Evolutionary conservation across 345 rosid species (phyloP).

Genomic region (Raphanus raphanistrum): DNA sequence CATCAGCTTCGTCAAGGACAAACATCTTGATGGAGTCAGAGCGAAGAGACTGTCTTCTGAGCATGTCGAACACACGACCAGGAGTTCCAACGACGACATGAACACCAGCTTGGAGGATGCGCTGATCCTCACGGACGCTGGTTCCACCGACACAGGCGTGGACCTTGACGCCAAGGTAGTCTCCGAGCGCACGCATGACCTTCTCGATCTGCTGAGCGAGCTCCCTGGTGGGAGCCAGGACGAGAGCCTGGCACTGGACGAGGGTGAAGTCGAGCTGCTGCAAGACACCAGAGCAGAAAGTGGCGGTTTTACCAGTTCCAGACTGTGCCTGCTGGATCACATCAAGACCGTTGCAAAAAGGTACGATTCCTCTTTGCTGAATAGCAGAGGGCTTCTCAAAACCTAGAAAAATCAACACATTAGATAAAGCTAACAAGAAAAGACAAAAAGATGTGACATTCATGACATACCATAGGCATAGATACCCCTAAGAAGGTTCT

Average conservation of each 20-base stretch:
- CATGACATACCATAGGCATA: no score
- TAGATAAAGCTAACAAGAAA: neutral
- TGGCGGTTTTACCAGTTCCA: slow-evolving; percentile 82
- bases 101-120: slow-evolving; percentile 69
- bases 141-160: no score
- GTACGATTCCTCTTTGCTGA: no score
- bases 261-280: slow-evolving; percentile 60
- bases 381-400: slow-evolving; percentile 56
- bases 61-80: slow-evolving; percentile 35
- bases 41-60: slow-evolving; percentile 19
- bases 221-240: no score
- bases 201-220: no score
- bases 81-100: slow-evolving; percentile 88
- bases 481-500: no score
- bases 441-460: neutral
- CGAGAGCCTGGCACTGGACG: no score
- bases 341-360: no score
- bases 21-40: neutral
- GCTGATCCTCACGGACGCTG: no score
- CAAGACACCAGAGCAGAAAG: slow-evolving; percentile 76
- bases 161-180: no score
- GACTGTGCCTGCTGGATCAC: slow-evolving; percentile 41
- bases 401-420: slow-evolving; percentile 30
- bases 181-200: no score
- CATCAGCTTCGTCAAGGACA: neutral